Evolutionary conservation across 1,284 basidiomycete genomes (phyloP).

Genomic region (Apiotrichum gracile): DNA sequence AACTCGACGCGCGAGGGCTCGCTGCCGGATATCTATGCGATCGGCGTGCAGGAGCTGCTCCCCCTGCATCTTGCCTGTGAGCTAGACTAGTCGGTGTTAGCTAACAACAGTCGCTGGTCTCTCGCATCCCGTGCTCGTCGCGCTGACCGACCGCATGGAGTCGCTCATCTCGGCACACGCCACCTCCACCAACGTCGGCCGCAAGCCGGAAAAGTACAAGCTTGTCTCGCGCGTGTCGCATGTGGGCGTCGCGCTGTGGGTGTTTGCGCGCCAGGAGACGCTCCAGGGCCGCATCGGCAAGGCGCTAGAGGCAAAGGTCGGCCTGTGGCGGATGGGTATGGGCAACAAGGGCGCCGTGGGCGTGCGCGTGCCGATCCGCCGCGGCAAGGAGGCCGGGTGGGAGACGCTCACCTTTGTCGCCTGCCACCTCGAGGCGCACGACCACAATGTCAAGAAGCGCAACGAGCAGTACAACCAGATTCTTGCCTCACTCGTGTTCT

Average conservation of each 20-base stretch:
- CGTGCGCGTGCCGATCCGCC: conserved; percentile 66
- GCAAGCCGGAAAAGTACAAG: conserved; percentile 28
- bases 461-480: conserved; percentile 75
- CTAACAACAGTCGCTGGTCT: conserved; percentile 35
- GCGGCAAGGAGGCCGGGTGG: conserved; percentile 54
- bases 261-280: conserved; percentile 42
- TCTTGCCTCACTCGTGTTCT: conserved; percentile 73
- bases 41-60: conserved; percentile 95
- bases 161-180: conserved; percentile 42
- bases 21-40: conserved; percentile 74
- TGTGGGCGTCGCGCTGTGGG: conserved; percentile 44
- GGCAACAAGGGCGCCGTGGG: conserved; percentile 96
- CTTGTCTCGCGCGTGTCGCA: conserved; percentile 38
- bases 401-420: conserved; percentile 88
- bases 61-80: conserved; percentile 45
- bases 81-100: conserved; percentile 6
- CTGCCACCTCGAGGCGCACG: conserved; percentile 82
- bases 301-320: conserved; percentile 25
- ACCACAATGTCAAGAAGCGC: conserved; percentile 62
- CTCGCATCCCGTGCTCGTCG: conserved; percentile 27
- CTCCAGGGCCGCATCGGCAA: conserved; percentile 30
- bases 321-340: conserved; percentile 56
- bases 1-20: conserved; percentile 22
- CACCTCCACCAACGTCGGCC: conserved; percentile 25
- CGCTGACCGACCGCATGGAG: conserved; percentile 37